Evolutionary conservation across 1,284 basidiomycete genomes (phyloP).

Genomic region (Farysia itapuensis): DNA sequence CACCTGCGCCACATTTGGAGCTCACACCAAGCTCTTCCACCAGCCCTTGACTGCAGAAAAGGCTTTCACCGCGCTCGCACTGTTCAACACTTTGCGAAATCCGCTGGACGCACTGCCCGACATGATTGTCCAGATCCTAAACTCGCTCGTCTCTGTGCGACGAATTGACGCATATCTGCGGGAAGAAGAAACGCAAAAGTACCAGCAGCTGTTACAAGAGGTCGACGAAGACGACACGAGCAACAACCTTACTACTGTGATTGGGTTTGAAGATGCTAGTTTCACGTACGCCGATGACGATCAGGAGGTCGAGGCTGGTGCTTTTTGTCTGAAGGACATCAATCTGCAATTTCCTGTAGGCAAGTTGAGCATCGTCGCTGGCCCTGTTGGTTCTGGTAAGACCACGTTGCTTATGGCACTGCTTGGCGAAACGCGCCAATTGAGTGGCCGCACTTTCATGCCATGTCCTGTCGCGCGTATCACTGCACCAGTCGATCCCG

Average conservation of each 20-base stretch:
- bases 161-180: conserved; percentile 63
- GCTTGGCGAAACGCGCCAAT: conserved; percentile 66
- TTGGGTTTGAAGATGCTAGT: conserved; percentile 64
- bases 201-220: conserved; percentile 61
- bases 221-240: conserved; percentile 14
- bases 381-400: conserved; percentile 66
- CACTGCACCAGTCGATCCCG: conserved; percentile 58
- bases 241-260: conserved; percentile 6
- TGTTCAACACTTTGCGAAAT: conserved; percentile 61
- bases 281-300: conserved; percentile 60
- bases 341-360: conserved; percentile 67
- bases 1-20: conserved; percentile 71
- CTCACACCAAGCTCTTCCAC: conserved; percentile 65
- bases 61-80: conserved; percentile 65
- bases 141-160: conserved; percentile 55
- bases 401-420: conserved; percentile 64
- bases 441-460: conserved; percentile 64
- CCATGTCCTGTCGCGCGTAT: conserved; percentile 63
- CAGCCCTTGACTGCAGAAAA: conserved; percentile 62
- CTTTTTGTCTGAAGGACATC: conserved; percentile 64
- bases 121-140: conserved; percentile 63
- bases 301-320: conserved; percentile 27
- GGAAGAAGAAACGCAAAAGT: conserved; percentile 66
- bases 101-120: conserved; percentile 53
- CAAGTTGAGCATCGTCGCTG: conserved; percentile 68